phyloP scores from a whole-genome alignment of 2,329 filamentous ascomycete species.

The Drechslera avenae region DNA sequence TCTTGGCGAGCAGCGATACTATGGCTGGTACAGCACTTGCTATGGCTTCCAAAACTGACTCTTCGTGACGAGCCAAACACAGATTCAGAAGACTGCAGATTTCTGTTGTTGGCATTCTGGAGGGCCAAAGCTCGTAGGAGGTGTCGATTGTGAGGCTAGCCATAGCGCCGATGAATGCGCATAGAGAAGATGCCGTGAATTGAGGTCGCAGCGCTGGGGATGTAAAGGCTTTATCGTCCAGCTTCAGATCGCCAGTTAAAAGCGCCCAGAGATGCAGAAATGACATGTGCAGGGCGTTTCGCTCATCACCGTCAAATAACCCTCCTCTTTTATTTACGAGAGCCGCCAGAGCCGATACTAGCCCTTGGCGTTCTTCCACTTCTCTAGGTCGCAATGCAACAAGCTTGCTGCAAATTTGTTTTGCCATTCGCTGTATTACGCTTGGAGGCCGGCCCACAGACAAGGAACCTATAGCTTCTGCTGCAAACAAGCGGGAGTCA shows the following conservation, averaged over 20 bases:
- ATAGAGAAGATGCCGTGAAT: conserved; percentile 66
- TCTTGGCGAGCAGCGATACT: conserved; percentile 23
- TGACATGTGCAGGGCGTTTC: conserved; percentile 1
- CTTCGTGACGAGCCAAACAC: conserved; percentile 45
- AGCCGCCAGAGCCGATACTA: conserved; percentile 61
- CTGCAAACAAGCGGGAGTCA: conserved; percentile 73
- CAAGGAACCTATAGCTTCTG: conserved; percentile 69
- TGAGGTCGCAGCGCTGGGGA: conserved; percentile 63
- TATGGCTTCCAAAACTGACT: conserved; percentile 40
- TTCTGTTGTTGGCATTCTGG: conserved; percentile 20
- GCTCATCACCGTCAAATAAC: neutral
- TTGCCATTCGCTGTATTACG: conserved; percentile 48
- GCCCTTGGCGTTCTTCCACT: conserved; percentile 71
- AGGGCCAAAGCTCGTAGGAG: conserved; percentile 4
- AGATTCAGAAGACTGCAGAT: conserved; percentile 36
- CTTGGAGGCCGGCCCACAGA: conserved; percentile 46
- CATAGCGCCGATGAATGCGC: conserved; percentile 57
- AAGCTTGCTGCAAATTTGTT: conserved; percentile 53
- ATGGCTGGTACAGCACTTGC: conserved; percentile 29
- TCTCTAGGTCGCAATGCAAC: conserved; percentile 60
- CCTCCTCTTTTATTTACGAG: conserved; percentile 19
- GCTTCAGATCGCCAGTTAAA: conserved; percentile 38
- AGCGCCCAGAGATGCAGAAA: conserved; percentile 41
- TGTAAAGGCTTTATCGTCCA: conserved; percentile 48
- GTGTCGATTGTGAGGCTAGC: conserved; percentile 21